Evolutionary conservation across 805 yeast species (phyloP).

Genomic region (Ogataea pilisensis): DNA sequence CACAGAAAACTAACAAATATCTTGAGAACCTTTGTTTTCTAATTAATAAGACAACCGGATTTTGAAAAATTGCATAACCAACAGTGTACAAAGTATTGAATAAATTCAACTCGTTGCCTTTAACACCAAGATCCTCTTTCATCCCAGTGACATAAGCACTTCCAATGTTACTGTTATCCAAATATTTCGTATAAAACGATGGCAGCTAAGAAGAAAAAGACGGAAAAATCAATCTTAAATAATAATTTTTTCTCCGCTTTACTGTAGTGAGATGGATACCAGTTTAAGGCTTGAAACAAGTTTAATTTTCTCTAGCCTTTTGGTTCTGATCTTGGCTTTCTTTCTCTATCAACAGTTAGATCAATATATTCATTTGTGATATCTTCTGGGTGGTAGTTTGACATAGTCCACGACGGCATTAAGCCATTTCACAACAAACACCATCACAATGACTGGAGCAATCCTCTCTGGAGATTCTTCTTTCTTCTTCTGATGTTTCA

Average conservation of each 20-base stretch:
- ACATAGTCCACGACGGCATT: too few species aligned
- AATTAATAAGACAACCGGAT: constrained; percentile 51
- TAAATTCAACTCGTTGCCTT: constrained; percentile 21
- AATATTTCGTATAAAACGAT: constrained; percentile 49
- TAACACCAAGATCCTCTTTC: constrained; percentile 41
- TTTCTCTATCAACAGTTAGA: constrained; percentile 10
- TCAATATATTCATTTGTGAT: constrained; percentile 14
- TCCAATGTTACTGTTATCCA: constrained; percentile 52
- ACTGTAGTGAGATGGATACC: constrained; percentile 17
- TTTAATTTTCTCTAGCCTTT: constrained; percentile 8
- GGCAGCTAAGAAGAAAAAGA: constrained; percentile 26
- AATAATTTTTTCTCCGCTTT: constrained; percentile 4
- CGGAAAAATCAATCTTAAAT: constrained; percentile 3
- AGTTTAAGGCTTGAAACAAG: constrained; percentile 11
- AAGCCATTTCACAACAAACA: too few species aligned
- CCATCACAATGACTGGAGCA: too few species aligned
- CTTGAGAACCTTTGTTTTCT: constrained; percentile 48
- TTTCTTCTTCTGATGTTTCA: too few species aligned
- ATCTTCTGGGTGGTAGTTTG: constrained; percentile 9
- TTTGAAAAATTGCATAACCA: constrained; percentile 58
- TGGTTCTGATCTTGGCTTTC: constrained; percentile 4
- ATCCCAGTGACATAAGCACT: constrained; percentile 67
- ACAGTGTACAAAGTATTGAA: constrained; percentile 26
- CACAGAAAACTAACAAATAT: constrained; percentile 47
- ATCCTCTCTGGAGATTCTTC: too few species aligned